Base-by-base conservation (phyloP, 805 yeast species). In the Sugiyamaella chiloensis region DNA sequence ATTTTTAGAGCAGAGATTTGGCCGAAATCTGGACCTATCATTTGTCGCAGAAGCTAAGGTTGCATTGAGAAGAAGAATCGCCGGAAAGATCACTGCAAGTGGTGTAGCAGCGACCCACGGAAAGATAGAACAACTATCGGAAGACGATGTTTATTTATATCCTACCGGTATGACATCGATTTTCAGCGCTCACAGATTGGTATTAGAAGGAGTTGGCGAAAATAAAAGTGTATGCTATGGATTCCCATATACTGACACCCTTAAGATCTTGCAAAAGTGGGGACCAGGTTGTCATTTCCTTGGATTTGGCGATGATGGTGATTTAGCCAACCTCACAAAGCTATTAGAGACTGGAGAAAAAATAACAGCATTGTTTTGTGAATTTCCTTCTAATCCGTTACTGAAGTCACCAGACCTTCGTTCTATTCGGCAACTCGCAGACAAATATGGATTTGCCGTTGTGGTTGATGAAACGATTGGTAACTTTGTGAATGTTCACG, bases 381-480 rank as follows among this genome's bases (percentile, higher is more conserved):
- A 93, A 66, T 84, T 95, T 52, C 99, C 99, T 1, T 85, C 96
- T 0, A 90, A 90, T 64, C 98, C 98, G n/a, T 70, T 90, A 51
- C 71, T 95, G 52, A 85, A 81, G 60, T 85, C 96, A 39, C 96
- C 96, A 1, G 79, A 95, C 62, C 69, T 93, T 59, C 63, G 63
- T 35, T 76, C 81, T 56, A 76, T 89, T 50, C 75, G 83, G 47
- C 62, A 73, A 46, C 72, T 93, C 46, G 81, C 95, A 2, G 79
- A 79, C 51, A 72, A 82, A 56, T 86, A 75, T 67, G 74, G 76
- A 1, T 93, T 93, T 66, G 81, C 82, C 12, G 80, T 93, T 27
- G 86, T 87, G 14, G 84, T 93, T 32, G 99, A 93, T 67, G 99
- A 93, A 62, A 93, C 98, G 1, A 85, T 90, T 19, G 97, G 97